Conservation (phyloP, 345 rosid genomes). For the Euphorbia lathyris region DNA sequence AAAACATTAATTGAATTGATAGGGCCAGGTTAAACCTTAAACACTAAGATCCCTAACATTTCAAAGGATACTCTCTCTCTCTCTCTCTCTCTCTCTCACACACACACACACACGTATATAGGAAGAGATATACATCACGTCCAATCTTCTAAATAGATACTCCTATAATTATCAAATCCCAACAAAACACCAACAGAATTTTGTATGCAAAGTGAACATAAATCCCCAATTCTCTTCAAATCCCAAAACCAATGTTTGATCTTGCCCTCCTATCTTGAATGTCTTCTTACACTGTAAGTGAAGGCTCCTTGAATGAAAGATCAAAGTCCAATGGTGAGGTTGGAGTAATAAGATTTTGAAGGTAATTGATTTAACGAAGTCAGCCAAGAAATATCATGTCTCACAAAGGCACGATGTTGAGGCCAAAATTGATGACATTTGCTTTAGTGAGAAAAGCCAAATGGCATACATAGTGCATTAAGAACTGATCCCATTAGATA, state of each 20-base stretch:
- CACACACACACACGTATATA: background rate
- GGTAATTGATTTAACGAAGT: background rate
- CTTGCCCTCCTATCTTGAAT: background rate
- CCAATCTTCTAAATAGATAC: background rate
- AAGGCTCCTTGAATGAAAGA: background rate
- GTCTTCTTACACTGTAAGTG: background rate
- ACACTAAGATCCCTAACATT: background rate
- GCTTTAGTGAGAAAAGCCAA: background rate
- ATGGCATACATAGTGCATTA: background rate
- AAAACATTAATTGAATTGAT: background rate
- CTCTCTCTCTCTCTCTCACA: background rate
- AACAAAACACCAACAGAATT: background rate
- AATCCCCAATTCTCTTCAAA: background rate
- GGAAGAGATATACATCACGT: background rate
- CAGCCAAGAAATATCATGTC: background rate
- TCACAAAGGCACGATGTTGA: background rate
- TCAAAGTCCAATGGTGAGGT: background rate
- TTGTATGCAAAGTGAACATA: background rate
- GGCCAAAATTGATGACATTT: background rate
- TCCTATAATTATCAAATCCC: background rate
- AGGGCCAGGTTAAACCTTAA: background rate
- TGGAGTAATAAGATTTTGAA: background rate
- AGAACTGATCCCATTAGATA: background rate
- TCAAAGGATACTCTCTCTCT: background rate
- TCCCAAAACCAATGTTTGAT: background rate